Percentiles rank a stretch among this genome's conserved stretches.
Conservation (phyloP, 352 stramenopile genomes). For the Pythium aquatile region DNA sequence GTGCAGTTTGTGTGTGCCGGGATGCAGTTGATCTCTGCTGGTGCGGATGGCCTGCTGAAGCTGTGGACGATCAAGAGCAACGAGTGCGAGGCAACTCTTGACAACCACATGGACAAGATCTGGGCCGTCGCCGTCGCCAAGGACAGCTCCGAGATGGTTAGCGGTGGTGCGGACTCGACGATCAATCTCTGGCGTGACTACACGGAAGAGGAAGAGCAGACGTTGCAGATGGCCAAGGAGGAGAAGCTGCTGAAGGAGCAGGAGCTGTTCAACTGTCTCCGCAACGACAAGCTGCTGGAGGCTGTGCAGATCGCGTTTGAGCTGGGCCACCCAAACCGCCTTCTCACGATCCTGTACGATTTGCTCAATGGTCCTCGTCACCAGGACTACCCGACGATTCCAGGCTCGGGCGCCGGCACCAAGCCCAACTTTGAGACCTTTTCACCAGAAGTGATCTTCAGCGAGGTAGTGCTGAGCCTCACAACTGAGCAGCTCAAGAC, state of each 20-base stretch:
- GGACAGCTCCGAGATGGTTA: constrained; percentile 90
- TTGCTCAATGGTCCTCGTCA: constrained; percentile 73
- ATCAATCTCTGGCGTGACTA: constrained; percentile 95
- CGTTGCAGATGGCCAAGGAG: constrained; percentile 80
- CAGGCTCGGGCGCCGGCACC: constrained; percentile 27
- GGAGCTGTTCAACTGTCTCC: constrained; percentile 93
- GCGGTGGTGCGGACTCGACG: constrained; percentile 93
- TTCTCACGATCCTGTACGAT: constrained; percentile 90
- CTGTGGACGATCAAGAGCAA: constrained; percentile 98
- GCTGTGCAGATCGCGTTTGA: constrained; percentile 89
- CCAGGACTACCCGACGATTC: constrained; percentile 54
- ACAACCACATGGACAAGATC: constrained; percentile 97
- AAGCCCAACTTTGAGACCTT: constrained; percentile 53
- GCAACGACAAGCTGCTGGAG: constrained; percentile 88
- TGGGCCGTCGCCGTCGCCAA: constrained; percentile 94
- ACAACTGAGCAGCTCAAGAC: constrained; percentile 81
- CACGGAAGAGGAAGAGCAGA: constrained; percentile 89
- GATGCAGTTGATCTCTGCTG: constrained; percentile 94
- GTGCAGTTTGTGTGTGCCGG: constrained; percentile 88
- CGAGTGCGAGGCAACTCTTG: constrained; percentile 96
- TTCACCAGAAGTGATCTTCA: constrained; percentile 59
- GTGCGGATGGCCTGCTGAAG: constrained; percentile 96
- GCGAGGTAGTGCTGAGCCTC: constrained; percentile 71
- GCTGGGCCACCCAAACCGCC: constrained; percentile 91
- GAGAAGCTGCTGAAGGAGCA: constrained; percentile 94